phyloP scores from a whole-genome alignment of 78 protist species.

The Emiliania huxleyi region DNA sequence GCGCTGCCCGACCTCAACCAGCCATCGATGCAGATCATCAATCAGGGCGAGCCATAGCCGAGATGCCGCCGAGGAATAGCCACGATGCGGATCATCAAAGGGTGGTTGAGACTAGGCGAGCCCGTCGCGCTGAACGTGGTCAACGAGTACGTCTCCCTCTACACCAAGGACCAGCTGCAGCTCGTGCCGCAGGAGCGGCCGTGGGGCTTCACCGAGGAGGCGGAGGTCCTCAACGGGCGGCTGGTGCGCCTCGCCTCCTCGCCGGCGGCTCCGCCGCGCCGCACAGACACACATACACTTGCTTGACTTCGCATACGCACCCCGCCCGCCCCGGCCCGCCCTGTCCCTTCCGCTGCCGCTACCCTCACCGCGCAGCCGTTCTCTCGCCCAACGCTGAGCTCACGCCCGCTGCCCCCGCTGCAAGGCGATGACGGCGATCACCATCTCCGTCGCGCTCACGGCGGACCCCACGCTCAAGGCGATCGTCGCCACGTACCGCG shows the following conservation, averaged over 20 bases:
- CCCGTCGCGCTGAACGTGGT: conserved; percentile 15
- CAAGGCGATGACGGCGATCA: conserved; percentile 11
- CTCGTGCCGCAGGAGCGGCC: conserved; percentile 35
- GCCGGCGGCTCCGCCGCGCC: too few species aligned
- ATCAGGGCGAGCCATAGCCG: not conserved
- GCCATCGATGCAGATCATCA: not conserved
- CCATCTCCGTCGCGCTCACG: not conserved
- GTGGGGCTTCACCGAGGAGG: conserved; percentile 24
- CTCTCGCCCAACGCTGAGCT: too few species aligned
- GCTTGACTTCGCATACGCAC: too few species aligned
- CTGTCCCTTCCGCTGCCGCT: too few species aligned
- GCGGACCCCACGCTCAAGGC: not conserved
- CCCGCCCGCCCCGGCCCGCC: too few species aligned
- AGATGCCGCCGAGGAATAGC: too few species aligned
- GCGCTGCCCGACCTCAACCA: conserved; percentile 17
- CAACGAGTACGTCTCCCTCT: not conserved
- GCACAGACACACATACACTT: too few species aligned
- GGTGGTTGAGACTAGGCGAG: too few species aligned
- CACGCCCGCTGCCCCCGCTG: too few species aligned
- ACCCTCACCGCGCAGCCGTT: too few species aligned
- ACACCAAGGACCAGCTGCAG: not conserved
- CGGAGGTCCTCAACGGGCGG: conserved; percentile 5
- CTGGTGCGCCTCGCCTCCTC: too few species aligned
- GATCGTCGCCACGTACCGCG: not conserved
- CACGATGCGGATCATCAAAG: not conserved